Percentiles rank a stretch among this genome's conserved stretches.
These are phyloP conservation scores for Diaporthe vaccinii DNA, from an alignment of 2,329 filamentous ascomycete species.

Conservation along the genomic window DNA sequence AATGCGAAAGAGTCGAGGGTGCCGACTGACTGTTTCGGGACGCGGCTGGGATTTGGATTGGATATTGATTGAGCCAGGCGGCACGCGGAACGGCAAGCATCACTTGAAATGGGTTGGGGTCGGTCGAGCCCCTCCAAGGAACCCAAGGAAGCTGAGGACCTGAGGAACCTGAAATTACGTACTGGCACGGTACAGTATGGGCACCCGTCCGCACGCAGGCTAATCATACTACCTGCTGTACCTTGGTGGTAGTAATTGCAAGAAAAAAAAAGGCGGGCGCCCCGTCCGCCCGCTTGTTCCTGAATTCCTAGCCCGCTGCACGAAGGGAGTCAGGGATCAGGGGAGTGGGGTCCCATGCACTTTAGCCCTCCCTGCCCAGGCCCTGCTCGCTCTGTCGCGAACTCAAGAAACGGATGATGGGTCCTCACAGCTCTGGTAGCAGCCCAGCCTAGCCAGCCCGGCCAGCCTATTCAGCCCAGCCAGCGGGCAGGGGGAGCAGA, in stretches of 20 bases:
- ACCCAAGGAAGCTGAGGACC: background rate
- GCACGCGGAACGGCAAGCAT: background rate
- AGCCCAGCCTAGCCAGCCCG: background rate
- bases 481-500: background rate
- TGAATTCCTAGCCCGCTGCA: conserved; percentile 35
- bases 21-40: conserved; percentile 26
- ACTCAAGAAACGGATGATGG: conserved; percentile 14
- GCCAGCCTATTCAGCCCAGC: background rate
- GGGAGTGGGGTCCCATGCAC: conserved; percentile 28
- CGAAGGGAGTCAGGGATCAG: conserved; percentile 34
- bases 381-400: background rate
- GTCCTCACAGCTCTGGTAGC: background rate
- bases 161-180: conserved; percentile 18
- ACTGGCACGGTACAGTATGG: conserved; percentile 18
- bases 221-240: conserved; percentile 4
- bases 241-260: conserved; percentile 5
- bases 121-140: conserved; percentile 2
- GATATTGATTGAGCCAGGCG: background rate
- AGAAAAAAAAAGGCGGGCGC: conserved; percentile 16
- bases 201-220: conserved; percentile 3
- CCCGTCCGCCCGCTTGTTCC: conserved; percentile 31
- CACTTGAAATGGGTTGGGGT: conserved; percentile 7
- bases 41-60: background rate
- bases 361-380: background rate
- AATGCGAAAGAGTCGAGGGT: conserved; percentile 2